These are phyloP conservation scores for Tolypocladium nubicola DNA, from an alignment of 2,329 filamentous ascomycete species.

Conservation along the genomic window DNA sequence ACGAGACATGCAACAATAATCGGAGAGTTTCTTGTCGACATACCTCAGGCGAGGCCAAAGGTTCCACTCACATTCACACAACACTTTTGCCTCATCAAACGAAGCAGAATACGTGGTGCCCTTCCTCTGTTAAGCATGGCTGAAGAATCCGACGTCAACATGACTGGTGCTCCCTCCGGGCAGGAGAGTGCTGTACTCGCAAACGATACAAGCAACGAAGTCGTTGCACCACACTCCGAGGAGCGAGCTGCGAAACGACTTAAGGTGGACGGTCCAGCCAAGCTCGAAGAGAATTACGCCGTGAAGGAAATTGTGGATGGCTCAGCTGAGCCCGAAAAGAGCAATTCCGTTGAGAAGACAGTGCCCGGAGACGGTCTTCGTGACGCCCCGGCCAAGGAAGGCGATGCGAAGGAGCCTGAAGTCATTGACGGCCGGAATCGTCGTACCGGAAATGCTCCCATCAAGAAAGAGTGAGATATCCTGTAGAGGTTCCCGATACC, in stretches of 20 bases:
- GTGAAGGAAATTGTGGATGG: slow-evolving; percentile 23
- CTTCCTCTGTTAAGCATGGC: slow-evolving; percentile 11
- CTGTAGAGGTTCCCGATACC: not conserved
- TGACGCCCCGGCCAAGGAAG: slow-evolving; percentile 6
- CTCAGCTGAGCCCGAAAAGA: slow-evolving; percentile 8
- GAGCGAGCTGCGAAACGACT: slow-evolving; percentile 47
- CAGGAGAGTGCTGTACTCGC: slow-evolving; percentile 6
- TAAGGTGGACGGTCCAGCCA: slow-evolving; percentile 33
- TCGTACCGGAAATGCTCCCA: slow-evolving; percentile 52
- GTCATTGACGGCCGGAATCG: slow-evolving; percentile 15
- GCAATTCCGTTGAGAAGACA: slow-evolving; percentile 1
- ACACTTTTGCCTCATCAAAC: not conserved
- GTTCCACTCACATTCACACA: not conserved
- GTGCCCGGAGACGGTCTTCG: slow-evolving; percentile 11
- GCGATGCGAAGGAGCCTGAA: slow-evolving; percentile 7
- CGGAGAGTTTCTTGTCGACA: not conserved
- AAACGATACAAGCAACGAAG: not conserved
- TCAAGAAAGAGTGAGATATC: slow-evolving; percentile 60
- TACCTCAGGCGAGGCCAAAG: not conserved
- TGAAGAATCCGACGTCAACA: slow-evolving; percentile 12
- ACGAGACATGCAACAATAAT: not conserved
- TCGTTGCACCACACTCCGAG: slow-evolving; percentile 2
- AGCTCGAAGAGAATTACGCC: slow-evolving; percentile 2
- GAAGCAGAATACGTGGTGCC: not conserved
- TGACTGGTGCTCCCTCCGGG: slow-evolving; percentile 10